These are phyloP conservation scores for Trichomonas gallinae DNA, from an alignment of 208 protist genomes.

Conservation along the genomic window DNA sequence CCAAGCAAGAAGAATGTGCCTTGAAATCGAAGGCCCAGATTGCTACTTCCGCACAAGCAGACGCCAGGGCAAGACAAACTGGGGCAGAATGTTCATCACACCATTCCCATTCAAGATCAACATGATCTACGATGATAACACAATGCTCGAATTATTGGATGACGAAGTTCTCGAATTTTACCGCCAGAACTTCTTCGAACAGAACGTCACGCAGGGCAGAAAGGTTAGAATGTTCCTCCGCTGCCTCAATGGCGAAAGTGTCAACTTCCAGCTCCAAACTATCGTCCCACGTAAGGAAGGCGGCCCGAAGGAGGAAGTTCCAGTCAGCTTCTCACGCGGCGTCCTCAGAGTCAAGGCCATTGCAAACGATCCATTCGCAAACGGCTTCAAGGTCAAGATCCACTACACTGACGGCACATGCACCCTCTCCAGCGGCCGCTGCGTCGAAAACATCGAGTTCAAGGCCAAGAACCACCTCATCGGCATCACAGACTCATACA, in stretches of 20 bases:
- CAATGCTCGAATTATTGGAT: neutral
- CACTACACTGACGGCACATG: neutral
- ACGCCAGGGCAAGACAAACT: neutral
- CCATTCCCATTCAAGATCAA: neutral
- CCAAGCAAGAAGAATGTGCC: neutral
- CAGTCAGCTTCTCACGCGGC: neutral
- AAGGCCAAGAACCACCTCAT: neutral
- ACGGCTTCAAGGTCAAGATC: neutral
- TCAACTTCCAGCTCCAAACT: neutral
- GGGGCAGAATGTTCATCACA: conserved; percentile 7
- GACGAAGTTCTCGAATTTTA: neutral
- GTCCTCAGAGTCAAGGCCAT: neutral
- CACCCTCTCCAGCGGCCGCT: neutral
- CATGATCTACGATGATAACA: neutral
- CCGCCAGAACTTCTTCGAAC: neutral
- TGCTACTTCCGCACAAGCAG: neutral
- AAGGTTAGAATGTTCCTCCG: neutral
- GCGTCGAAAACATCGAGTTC: neutral
- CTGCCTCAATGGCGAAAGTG: neutral
- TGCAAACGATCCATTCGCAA: neutral
- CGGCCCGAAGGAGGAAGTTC: neutral
- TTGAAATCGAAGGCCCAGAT: neutral
- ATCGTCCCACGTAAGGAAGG: neutral
- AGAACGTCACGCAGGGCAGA: neutral
- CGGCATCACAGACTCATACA: neutral